phyloP scores from a whole-genome alignment of 2,329 filamentous ascomycete species.

The Podosphaera leucotricha region DNA sequence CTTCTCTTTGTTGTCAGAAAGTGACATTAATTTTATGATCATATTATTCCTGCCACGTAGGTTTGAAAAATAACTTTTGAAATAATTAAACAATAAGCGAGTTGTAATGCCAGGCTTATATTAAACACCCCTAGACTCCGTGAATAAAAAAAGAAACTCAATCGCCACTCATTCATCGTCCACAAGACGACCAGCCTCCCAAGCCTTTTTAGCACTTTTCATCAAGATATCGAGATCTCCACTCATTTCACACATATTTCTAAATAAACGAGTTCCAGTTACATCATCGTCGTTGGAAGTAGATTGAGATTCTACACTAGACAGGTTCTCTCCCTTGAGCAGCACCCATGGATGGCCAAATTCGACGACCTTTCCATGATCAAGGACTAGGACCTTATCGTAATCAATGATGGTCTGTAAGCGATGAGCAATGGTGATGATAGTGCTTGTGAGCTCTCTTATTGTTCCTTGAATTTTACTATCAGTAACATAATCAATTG shows the following conservation, averaged over 20 bases:
- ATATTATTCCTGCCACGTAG: no score
- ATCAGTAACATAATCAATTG: slow-evolving; percentile 91
- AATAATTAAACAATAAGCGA: no score
- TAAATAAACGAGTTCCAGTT: slow-evolving; percentile 19
- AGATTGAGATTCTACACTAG: background rate
- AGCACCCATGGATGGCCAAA: slow-evolving; percentile 77
- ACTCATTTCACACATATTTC: slow-evolving; percentile 44
- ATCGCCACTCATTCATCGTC: slow-evolving; percentile 15
- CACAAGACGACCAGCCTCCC: slow-evolving; percentile 19
- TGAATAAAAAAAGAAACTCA: no score
- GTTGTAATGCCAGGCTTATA: no score
- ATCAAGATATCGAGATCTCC: slow-evolving; percentile 35
- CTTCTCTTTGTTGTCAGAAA: no score
- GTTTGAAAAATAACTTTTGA: no score
- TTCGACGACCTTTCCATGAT: slow-evolving; percentile 70
- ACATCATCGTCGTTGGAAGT: background rate
- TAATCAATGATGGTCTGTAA: slow-evolving; percentile 96
- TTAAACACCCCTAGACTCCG: no score
- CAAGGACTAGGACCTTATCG: slow-evolving; percentile 86
- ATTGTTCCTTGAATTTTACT: slow-evolving; percentile 92
- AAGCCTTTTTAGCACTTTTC: slow-evolving; percentile 27
- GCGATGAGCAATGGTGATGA: slow-evolving; percentile 92
- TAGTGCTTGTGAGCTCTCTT: slow-evolving; percentile 76
- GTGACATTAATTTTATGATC: no score
- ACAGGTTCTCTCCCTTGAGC: slow-evolving; percentile 32